A percentile compares a stretch with the other conserved stretches of the same genome.
phyloP scores from a whole-genome alignment of 2,329 filamentous ascomycete genomes.

The Grosmannia huntii region DNA sequence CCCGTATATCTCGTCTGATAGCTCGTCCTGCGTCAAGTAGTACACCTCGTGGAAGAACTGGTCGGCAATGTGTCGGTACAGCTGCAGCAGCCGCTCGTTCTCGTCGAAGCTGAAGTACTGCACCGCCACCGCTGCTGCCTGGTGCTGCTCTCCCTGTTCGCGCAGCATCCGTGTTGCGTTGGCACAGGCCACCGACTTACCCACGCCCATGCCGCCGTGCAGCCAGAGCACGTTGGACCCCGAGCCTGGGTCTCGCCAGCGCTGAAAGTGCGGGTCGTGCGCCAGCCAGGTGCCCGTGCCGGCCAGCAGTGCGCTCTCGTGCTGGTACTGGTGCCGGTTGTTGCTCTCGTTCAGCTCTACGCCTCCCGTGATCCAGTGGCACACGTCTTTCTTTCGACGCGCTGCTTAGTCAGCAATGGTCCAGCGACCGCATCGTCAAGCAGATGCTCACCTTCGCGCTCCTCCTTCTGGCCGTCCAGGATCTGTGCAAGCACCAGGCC shows the following conservation, averaged over 20 bases:
- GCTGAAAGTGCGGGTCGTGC: neutral
- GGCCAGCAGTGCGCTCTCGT: neutral
- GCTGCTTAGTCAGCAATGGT: neutral
- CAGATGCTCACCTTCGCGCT: neutral
- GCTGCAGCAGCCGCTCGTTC: neutral
- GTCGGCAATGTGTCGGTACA: too few species aligned
- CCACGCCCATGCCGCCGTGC: neutral
- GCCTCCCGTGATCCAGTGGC: neutral
- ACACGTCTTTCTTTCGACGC: neutral
- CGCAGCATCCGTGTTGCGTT: neutral
- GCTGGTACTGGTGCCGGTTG: neutral
- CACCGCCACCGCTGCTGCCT: neutral
- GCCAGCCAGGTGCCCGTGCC: neutral
- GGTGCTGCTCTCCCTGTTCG: neutral
- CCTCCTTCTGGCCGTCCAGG: neutral
- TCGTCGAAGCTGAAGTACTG: constrained; percentile 4
- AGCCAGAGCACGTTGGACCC: constrained; percentile 1
- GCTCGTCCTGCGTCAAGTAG: too few species aligned
- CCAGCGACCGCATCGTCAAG: neutral
- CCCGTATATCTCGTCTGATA: too few species aligned
- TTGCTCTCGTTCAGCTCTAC: constrained; percentile 1
- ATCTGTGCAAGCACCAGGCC: neutral
- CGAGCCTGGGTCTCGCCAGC: neutral
- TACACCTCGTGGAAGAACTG: too few species aligned
- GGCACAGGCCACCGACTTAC: neutral